Base-by-base conservation (phyloP, 371 early-diverging fungal species). In the Thermomucor indicae-seudaticae region DNA sequence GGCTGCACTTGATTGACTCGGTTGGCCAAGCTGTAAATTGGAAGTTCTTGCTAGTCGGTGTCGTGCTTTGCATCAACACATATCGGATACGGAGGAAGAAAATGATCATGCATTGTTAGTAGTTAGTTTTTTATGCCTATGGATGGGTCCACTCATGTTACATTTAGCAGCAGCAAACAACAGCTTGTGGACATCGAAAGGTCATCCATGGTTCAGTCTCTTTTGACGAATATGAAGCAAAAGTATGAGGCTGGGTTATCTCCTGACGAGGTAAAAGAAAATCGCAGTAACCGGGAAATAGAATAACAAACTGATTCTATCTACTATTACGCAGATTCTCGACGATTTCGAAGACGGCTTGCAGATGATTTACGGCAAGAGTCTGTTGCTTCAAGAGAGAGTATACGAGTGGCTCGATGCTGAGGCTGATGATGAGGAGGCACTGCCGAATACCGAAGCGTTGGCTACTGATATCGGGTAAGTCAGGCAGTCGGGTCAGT, bases 341-440 rank as follows among this genome's bases (percentile, higher is more conserved):
- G 57, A 55, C 4, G 43, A 30, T 8, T 54, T 75, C 19, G 75
- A 75, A 42, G 75, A 75, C 42, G 62, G 55, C 4, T 37, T 75
- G 27, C 75, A 75, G 40, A 37, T 70, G 39, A 53, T 75, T 8
- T 75, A 75, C 48, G 42, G 70, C 10, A 48, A 62, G 10, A 75
- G 75, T 31, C 62, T 66, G 12, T 51, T 72, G 29, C 30, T 72
- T 23, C 70, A 72, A 58, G 73, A 67, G 22, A 29, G 55, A 14
- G 46, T 72, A 16, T 60, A 64, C 44, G 66, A 68, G 27, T 49
- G 50, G 46, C 37, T 60, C n/a, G n/a, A n/a, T n/a, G n/a, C n/a
- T 24, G 49, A 57, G 5, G 32, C 46, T 14, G 34, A 39, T 10
- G 50, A 45, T 14, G 34, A 55, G n/a, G 44, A 31, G 6, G 39